Conservation (phyloP, 176 grass and related monocot species). For the Cenchrus purpureus region DNA sequence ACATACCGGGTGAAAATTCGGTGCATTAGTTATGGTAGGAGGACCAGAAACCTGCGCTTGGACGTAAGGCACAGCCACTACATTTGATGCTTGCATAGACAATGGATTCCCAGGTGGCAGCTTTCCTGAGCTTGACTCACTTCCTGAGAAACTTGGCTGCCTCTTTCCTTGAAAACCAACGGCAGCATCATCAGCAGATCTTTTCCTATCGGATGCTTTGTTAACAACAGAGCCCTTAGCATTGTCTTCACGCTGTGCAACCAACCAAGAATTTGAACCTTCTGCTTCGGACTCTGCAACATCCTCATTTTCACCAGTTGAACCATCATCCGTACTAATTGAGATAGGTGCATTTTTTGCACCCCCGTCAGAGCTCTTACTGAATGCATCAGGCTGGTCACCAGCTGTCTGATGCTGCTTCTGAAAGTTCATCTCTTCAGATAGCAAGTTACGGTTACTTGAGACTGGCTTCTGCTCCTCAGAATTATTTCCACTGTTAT, state of each 20-base stretch:
- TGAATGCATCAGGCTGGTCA: slow-evolving; percentile 60
- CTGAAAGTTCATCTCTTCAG: slow-evolving; percentile 69
- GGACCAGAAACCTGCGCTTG: slow-evolving; percentile 52
- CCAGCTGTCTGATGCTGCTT: slow-evolving; percentile 55
- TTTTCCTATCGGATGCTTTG: slow-evolving; percentile 59
- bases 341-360: slow-evolving; percentile 71
- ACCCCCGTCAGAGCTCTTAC: slow-evolving; percentile 64
- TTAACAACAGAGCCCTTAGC: slow-evolving; percentile 60
- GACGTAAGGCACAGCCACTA: slow-evolving; percentile 42
- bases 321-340: slow-evolving; percentile 83
- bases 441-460: slow-evolving; percentile 51
- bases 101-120: slow-evolving; percentile 53
- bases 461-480: slow-evolving; percentile 61
- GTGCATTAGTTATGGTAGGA: slow-evolving; percentile 41
- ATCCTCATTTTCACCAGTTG: slow-evolving; percentile 96
- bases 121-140: slow-evolving; percentile 58
- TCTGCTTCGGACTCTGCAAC: slow-evolving; percentile 89
- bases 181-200: slow-evolving; percentile 49
- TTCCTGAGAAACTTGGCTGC: slow-evolving; percentile 58
- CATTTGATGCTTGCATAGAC: slow-evolving; percentile 55
- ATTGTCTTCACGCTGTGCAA: slow-evolving; percentile 67
- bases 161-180: slow-evolving; percentile 71
- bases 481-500: slow-evolving; percentile 44
- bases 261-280: slow-evolving; percentile 88
- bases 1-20: slow-evolving; percentile 49